Evolutionary conservation across 2,329 filamentous ascomycete genomes (phyloP), one percentile per base, ranked within the genome.

Genomic region (Tolypocladium cylindrosporum): DNA sequence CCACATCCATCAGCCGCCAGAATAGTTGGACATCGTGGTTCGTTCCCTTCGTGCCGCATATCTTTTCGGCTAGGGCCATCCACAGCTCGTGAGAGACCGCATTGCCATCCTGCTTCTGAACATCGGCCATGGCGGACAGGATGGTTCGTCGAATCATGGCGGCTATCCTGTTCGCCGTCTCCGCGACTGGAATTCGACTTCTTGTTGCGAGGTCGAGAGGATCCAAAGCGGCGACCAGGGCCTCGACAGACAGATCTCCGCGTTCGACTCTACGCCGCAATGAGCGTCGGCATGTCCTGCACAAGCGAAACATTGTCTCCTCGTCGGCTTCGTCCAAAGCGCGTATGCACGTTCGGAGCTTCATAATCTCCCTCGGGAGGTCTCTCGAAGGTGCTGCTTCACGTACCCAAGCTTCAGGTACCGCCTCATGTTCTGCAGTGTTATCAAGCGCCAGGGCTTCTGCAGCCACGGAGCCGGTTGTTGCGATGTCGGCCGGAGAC

Each of bases 81-180:
- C 65, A 67, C 3, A 66, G 60, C 1, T 61, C 53, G 6, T 55
- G 19, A 19, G 60, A n/a, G 16, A 61, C 40, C 3, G 55, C 57
- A 16, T 37, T n/a, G 5, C 57, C 36, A 48, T 53, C 36, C 37
- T 42, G 31, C n/a, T 39, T 54, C 24, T 61, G 58, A 6, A 51
- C 60, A 45, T 60, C 48, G 8, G 31, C 48, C 58, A 66, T 61
- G 42, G 61, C 61, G 10, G 55, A 55, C 14, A 66, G 40, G 16
- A 67, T 43, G 16, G 43, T 60, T 53, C 61, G 61, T 36, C 63
- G 65, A 54, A 67, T 61, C 51, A 59, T 63, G 53, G 61, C 60
- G 36, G 58, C 31, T 3, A 64, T 55, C 27, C 59, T 59, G 50
- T 63, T 52, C 10, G 57, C 63, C 39, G 57, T 60, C 13, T 55